A percentile compares a stretch with the other conserved stretches of the same genome.
Evolutionary conservation across 768 basidiomycete genomes (phyloP).

Genomic region (Hemileccinum impolitum): DNA sequence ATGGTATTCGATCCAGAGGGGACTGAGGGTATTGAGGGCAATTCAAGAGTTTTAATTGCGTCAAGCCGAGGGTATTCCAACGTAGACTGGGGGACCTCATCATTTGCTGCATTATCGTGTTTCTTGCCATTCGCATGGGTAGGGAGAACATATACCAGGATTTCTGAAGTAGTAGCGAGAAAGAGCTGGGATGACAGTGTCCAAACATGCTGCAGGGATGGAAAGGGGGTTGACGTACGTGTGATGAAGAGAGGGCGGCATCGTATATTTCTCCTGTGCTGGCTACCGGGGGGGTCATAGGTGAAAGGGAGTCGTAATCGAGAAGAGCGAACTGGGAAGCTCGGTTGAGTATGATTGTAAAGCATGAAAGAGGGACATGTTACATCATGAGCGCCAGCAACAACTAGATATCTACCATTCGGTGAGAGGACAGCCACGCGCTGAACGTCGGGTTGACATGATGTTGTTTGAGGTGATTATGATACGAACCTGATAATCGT

Average conservation of each 20-base stretch:
- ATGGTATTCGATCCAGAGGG: conserved; percentile 41
- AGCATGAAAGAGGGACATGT: conserved; percentile 24
- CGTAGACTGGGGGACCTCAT: conserved; percentile 32
- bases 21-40: conserved; percentile 48
- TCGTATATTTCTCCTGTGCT: conserved; percentile 84
- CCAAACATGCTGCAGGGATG: neutral
- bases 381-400: conserved; percentile 74
- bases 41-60: conserved; percentile 48
- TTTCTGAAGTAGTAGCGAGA: conserved; percentile 58
- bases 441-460: conserved; percentile 30
- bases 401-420: conserved; percentile 58
- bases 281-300: conserved; percentile 47
- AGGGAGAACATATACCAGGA: conserved; percentile 63
- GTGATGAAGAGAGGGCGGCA: conserved; percentile 66
- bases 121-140: conserved; percentile 3
- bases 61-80: conserved; percentile 28
- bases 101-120: neutral
- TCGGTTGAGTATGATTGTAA: conserved; percentile 10
- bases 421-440: conserved; percentile 86
- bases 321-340: conserved; percentile 58
- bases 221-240: conserved; percentile 39
- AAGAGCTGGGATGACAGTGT: conserved; percentile 46
- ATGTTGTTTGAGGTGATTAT: neutral
- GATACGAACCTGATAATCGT: conserved; percentile 84
- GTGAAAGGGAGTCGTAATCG: conserved; percentile 55